A percentile compares a stretch with the other conserved stretches of the same genome.
phyloP scores from a whole-genome alignment of 495 filamentous ascomycete genomes.

The Eremomyces bilateralis region DNA sequence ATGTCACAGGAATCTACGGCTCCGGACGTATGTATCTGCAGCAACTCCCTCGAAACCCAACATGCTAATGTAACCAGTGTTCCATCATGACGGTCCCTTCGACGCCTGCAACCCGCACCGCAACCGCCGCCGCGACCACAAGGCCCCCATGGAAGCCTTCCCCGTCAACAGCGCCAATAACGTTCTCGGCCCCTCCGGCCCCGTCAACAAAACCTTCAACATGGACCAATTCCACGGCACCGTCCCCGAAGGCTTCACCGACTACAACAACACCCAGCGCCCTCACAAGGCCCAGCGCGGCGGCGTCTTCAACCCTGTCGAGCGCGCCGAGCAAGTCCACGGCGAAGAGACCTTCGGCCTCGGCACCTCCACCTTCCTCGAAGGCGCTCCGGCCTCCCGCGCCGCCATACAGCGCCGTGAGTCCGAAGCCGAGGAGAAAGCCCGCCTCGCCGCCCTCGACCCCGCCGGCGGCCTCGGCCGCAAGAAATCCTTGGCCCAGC shows the following conservation, averaged over 20 bases:
- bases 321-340: slow-evolving; percentile 46
- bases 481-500: slow-evolving; percentile 83
- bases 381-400: slow-evolving; percentile 75
- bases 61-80: slow-evolving; percentile 33
- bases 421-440: slow-evolving; percentile 31
- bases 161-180: slow-evolving; percentile 83
- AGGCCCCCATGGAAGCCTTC: slow-evolving; percentile 93
- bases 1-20: slow-evolving; percentile 93
- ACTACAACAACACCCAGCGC: slow-evolving; percentile 32
- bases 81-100: slow-evolving; percentile 96
- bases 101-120: slow-evolving; percentile 94
- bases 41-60: background rate
- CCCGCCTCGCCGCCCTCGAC: slow-evolving; percentile 5
- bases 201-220: slow-evolving; percentile 61
- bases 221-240: slow-evolving; percentile 64
- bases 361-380: slow-evolving; percentile 87
- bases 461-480: slow-evolving; percentile 47
- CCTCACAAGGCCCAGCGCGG: slow-evolving; percentile 18
- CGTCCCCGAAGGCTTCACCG: slow-evolving; percentile 63
- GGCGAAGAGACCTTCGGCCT: slow-evolving; percentile 68
- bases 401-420: slow-evolving; percentile 61
- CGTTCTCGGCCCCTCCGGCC: slow-evolving; percentile 70
- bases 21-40: slow-evolving; percentile 51
- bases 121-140: slow-evolving; percentile 62
- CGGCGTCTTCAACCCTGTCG: slow-evolving; percentile 32